Conservation (phyloP, 2,329 filamentous ascomycete genomes). For the Chalara sp. region DNA sequence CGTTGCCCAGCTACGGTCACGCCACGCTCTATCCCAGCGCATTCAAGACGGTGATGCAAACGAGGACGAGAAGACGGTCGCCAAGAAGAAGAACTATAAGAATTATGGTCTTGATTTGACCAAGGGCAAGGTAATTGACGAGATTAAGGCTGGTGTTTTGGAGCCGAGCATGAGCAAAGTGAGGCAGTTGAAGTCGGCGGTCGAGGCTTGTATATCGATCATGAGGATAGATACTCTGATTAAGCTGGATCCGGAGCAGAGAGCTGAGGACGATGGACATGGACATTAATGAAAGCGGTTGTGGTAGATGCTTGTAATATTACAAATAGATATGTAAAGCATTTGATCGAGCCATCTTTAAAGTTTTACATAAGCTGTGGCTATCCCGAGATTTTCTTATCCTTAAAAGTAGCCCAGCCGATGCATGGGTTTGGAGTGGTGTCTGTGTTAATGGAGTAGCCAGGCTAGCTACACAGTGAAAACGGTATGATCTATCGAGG, state of each 20-base stretch:
- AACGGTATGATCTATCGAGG: no score
- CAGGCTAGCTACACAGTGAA: no score
- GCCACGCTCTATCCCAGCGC: conserved; percentile 90
- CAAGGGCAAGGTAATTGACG: conserved; percentile 86
- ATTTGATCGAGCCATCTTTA: neutral
- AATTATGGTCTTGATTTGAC: conserved; percentile 93
- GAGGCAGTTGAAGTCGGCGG: conserved; percentile 94
- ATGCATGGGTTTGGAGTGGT: no score
- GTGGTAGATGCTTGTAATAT: conserved; percentile 20
- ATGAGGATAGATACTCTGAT: conserved; percentile 99
- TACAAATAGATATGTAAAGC: conserved; percentile 17
- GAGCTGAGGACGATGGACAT: conserved; percentile 71
- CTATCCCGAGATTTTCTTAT: no score
- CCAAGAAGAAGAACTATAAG: conserved; percentile 94
- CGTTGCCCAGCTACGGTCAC: conserved; percentile 87
- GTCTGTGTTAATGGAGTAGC: no score
- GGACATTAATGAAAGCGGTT: conserved; percentile 44
- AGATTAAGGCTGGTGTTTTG: conserved; percentile 88
- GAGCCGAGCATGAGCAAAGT: conserved; percentile 99
- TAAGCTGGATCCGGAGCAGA: conserved; percentile 88
- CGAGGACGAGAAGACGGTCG: conserved; percentile 82
- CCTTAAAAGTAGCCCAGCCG: no score
- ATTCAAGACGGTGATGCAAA: conserved; percentile 77
- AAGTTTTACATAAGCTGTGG: no score
- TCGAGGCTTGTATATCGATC: conserved; percentile 97